Evolutionary conservation across 192 early-diverging fungal genomes (phyloP), one percentile per base, ranked within the genome.

Genomic region (Glomus cerebriforme): DNA sequence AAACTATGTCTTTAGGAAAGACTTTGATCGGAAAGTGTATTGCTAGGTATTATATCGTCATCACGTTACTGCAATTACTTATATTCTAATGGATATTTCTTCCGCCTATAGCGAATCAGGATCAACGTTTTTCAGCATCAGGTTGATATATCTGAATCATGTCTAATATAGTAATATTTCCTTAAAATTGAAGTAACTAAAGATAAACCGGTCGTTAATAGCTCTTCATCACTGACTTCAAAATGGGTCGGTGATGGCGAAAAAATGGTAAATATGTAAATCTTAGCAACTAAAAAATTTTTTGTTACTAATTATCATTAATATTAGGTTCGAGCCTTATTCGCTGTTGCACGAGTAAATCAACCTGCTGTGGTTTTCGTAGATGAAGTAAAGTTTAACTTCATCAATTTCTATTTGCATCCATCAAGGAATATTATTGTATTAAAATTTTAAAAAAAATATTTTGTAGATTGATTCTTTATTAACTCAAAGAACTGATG

Each of bases 231-330:
- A 13, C 86, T 98, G 67, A 98, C 96, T 8, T 96, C 94, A 13
- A 97, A 97, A 80, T 98, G 96, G 95, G 91, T 96, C 4, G 94
- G 96, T 43, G 95, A 98, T 79, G 95, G 95, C 49, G 96, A 98
- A 80, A 98, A 98, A 80, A 94, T 97, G 94, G 94, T 76, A 81
- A 73, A 24, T 66, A 29, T 26, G 12, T 31, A 32, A 65, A 29
- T 32, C 10, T 37, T 79, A 4, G 3, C 29, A 26, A 19, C 6
- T 29, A 26, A 0, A 75, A 31, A 43, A 22, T 39, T 27, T 29
- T 2, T 63, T 77, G 24, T 34, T 77, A 10, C 39, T 5, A 78
- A 12, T 17, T 71, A 31, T 13, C 15, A 45, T 75, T 66, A 22
- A 63, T 35, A 15, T 24, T 43, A 79, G 78, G 81, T 95, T 24